Evolutionary conservation across 768 basidiomycete species (phyloP).

Genomic region (Rhodotorula taiwanensis): DNA sequence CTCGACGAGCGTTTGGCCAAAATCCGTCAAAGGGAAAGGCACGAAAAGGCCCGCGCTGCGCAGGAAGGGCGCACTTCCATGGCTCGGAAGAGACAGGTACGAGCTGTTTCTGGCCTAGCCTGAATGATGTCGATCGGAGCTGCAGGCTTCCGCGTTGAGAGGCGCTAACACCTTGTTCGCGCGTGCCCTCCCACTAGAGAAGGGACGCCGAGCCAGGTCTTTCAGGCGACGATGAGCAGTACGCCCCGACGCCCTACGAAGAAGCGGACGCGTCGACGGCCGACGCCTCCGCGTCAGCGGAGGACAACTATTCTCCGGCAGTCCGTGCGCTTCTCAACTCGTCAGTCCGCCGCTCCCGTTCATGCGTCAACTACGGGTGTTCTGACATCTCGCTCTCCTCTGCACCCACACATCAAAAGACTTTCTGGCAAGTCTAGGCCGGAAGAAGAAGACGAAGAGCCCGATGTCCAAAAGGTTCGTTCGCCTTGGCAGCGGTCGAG

Average conservation of each 20-base stretch:
- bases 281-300: slow-evolving; percentile 31
- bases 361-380: too few relatives aligned
- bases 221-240: slow-evolving; percentile 56
- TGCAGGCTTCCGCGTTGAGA: too few relatives aligned
- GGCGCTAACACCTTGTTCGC: too few relatives aligned
- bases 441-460: slow-evolving; percentile 42
- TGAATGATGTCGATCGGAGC: too few relatives aligned
- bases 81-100: slow-evolving; percentile 56
- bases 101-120: slow-evolving; percentile 38
- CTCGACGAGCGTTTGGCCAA: slow-evolving; percentile 43
- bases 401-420: slow-evolving; percentile 9
- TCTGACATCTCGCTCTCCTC: slow-evolving; percentile 21
- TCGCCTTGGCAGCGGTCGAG: too few relatives aligned
- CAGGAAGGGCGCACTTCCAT: not conserved
- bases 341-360: too few relatives aligned
- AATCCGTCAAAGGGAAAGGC: slow-evolving; percentile 19
- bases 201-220: slow-evolving; percentile 43
- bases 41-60: slow-evolving; percentile 47
- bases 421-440: slow-evolving; percentile 32
- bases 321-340: slow-evolving; percentile 72
- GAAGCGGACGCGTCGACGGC: not conserved
- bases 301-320: slow-evolving; percentile 64
- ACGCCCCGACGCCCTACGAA: slow-evolving; percentile 57
- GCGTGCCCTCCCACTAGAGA: too few relatives aligned
- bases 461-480: slow-evolving; percentile 39